Conservation (phyloP, 2,329 filamentous ascomycete species). For the Fusarium sp. region DNA sequence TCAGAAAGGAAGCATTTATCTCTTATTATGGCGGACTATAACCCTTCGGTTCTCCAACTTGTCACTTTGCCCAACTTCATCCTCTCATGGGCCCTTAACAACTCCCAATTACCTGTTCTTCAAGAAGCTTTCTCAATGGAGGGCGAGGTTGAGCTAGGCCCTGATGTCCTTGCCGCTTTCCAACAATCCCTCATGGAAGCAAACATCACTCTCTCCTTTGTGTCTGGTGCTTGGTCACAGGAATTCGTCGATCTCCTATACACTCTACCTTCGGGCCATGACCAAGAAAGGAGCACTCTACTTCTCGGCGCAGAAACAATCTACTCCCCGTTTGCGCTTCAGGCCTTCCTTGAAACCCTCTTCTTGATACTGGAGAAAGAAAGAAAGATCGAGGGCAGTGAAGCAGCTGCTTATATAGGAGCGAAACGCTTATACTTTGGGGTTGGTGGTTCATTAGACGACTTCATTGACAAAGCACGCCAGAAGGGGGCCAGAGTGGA, state of each 20-base stretch:
- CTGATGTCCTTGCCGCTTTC: conserved; percentile 70
- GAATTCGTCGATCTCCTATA: conserved; percentile 73
- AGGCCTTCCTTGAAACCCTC: conserved; percentile 76
- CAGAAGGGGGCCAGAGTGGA: conserved; percentile 62
- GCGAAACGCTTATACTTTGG: conserved; percentile 88
- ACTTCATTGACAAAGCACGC: conserved; percentile 70
- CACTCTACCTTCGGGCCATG: conserved; percentile 31
- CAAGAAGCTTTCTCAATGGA: conserved; percentile 62
- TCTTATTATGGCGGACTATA: conserved; percentile 83
- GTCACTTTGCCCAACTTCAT: conserved; percentile 85
- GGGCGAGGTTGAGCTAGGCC: conserved; percentile 74
- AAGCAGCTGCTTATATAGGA: conserved; percentile 74
- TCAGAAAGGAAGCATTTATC: conserved; percentile 56
- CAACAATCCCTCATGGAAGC: conserved; percentile 61
- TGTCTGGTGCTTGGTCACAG: conserved; percentile 81
- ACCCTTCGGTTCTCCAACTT: conserved; percentile 79
- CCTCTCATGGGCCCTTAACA: conserved; percentile 72
- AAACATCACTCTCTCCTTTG: conserved; percentile 71
- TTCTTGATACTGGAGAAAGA: conserved; percentile 68
- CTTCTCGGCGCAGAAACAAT: conserved; percentile 85
- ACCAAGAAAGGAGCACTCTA: conserved; percentile 54
- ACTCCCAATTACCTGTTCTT: conserved; percentile 54
- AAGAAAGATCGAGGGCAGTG: conserved; percentile 49
- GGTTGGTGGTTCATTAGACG: conserved; percentile 84
- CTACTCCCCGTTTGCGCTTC: conserved; percentile 79